Conservation (phyloP, 2,329 filamentous ascomycete species). For the Paramyrothecium sp. region DNA sequence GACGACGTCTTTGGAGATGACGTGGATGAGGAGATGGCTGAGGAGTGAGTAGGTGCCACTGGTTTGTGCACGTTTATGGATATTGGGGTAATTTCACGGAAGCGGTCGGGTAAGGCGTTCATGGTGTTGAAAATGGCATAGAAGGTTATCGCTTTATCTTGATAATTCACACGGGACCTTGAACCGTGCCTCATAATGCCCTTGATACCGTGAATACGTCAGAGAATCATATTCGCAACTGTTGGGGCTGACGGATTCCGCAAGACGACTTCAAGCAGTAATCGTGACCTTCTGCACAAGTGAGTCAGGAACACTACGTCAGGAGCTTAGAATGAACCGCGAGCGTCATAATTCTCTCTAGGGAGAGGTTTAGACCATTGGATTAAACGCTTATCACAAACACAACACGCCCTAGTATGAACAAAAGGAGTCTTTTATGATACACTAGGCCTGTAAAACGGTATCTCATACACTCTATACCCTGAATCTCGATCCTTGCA, state of each 20-base stretch:
- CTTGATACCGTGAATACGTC: too few species aligned
- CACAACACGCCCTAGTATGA: conserved; percentile 30
- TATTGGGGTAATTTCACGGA: background rate
- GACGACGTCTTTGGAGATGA: conserved; percentile 56
- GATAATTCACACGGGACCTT: background rate
- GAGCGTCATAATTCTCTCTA: too few species aligned
- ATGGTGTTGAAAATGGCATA: background rate
- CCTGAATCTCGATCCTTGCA: conserved; percentile 33
- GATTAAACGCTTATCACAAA: conserved; percentile 21
- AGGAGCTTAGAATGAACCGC: too few species aligned
- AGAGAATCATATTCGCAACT: too few species aligned
- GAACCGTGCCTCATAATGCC: too few species aligned
- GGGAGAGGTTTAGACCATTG: too few species aligned
- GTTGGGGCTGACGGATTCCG: too few species aligned
- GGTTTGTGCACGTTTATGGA: too few species aligned
- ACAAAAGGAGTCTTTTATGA: conserved; percentile 46
- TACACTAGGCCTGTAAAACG: conserved; percentile 52
- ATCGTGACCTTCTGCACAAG: too few species aligned
- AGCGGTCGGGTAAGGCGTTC: background rate
- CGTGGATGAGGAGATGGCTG: conserved; percentile 57
- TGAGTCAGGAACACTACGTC: too few species aligned
- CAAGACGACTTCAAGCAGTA: too few species aligned
- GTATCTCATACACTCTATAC: conserved; percentile 58
- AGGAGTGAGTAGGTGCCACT: conserved; percentile 19
- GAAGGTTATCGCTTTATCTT: background rate